phyloP scores from a whole-genome alignment of 805 yeast genomes.

The Saccharomycopsis fibuligera region DNA sequence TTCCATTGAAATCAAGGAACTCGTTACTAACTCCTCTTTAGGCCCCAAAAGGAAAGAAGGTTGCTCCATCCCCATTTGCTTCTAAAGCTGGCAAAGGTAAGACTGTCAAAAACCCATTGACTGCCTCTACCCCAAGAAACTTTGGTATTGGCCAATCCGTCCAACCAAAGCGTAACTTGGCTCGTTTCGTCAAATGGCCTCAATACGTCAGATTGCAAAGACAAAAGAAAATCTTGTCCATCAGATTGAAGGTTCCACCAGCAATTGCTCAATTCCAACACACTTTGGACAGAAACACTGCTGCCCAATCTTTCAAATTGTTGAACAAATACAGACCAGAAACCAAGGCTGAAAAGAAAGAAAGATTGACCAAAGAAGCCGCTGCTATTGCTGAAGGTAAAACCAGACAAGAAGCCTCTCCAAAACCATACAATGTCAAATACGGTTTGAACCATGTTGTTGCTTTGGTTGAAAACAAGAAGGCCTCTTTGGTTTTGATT shows the following conservation, averaged over 20 bases:
- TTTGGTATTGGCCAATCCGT: constrained; percentile 95
- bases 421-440: constrained; percentile 95
- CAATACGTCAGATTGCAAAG: constrained; percentile 97
- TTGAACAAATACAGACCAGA: constrained; percentile 99
- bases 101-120: constrained; percentile 70
- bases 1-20: no score
- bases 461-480: constrained; percentile 94
- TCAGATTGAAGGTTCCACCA: constrained; percentile 99
- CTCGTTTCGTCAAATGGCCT: constrained; percentile 99
- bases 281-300: constrained; percentile 97
- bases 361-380: constrained; percentile 97
- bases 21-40: constrained; percentile 19
- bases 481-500: constrained; percentile 93
- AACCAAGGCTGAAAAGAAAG: constrained; percentile 95
- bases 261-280: constrained; percentile 94
- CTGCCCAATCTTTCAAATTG: constrained; percentile 93
- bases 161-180: constrained; percentile 93
- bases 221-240: constrained; percentile 91
- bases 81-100: constrained; percentile 53
- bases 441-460: constrained; percentile 99
- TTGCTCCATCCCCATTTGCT: constrained; percentile 98
- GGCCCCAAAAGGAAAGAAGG: constrained; percentile 62
- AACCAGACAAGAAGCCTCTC: constrained; percentile 92
- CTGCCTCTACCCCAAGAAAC: constrained; percentile 85
- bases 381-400: constrained; percentile 98